Evolutionary conservation across 1,284 basidiomycete species (phyloP).

Genomic region (Cystobasidium slooffiae): DNA sequence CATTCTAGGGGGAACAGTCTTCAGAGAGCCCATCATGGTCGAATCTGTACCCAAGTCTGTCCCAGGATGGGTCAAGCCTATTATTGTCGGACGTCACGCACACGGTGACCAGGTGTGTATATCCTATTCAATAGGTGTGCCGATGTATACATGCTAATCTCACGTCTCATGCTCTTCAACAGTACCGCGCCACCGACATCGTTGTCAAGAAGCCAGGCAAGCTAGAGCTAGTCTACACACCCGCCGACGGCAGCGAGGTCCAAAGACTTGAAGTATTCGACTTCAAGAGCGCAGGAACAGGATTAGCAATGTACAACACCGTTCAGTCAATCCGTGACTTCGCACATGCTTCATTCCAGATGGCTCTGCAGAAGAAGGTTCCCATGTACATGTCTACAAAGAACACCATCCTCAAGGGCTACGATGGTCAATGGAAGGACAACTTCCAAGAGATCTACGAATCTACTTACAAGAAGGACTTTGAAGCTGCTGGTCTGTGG

Average conservation of each 20-base stretch:
- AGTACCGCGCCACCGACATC: constrained; percentile 90
- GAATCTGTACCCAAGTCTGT: constrained; percentile 87
- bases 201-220: constrained; percentile 85
- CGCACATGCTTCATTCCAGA: constrained; percentile 87
- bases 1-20: constrained; percentile 95
- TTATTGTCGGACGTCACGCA: constrained; percentile 94
- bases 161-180: constrained; percentile 22
- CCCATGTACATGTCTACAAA: constrained; percentile 83
- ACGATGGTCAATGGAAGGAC: constrained; percentile 98
- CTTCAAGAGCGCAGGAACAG: constrained; percentile 86
- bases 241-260: constrained; percentile 66
- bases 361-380: constrained; percentile 7
- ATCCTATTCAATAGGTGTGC: not conserved
- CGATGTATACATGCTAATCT: constrained; percentile 3
- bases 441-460: constrained; percentile 74
- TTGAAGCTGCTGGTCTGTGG: constrained; percentile 82
- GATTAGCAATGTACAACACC: constrained; percentile 72
- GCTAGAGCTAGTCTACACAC: constrained; percentile 84
- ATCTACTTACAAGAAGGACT: constrained; percentile 75
- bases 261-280: constrained; percentile 71
- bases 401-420: constrained; percentile 94
- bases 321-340: constrained; percentile 85
- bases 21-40: constrained; percentile 97
- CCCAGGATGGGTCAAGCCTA: constrained; percentile 96
- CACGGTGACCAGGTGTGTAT: constrained; percentile 84